Evolutionary conservation across 257 asterid species (phyloP).

Genomic region (Solanum peruvianum): DNA sequence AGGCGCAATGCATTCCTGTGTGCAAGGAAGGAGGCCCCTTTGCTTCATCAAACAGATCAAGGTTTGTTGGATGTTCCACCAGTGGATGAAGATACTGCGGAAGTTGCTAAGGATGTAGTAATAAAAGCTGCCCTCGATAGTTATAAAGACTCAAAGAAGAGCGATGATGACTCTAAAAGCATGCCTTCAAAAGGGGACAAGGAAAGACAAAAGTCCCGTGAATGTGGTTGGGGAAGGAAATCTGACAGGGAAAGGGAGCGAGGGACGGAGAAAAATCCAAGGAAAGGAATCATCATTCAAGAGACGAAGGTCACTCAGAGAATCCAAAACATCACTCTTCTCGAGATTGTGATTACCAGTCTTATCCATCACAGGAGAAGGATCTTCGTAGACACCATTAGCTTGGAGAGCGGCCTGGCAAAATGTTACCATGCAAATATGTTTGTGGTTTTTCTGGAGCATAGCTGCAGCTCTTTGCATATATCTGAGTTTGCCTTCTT

Average conservation of each 20-base stretch:
- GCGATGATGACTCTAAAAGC: conserved; percentile 40
- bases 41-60: conserved; percentile 49
- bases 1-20: conserved; percentile 71
- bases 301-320: conserved; percentile 57
- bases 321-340: conserved; percentile 60
- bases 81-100: conserved; percentile 33
- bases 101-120: conserved; percentile 39
- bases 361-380: conserved; percentile 56
- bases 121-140: conserved; percentile 35
- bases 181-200: conserved; percentile 21
- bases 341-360: conserved; percentile 61
- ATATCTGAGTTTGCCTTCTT: neutral
- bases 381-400: conserved; percentile 61
- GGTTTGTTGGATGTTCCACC: conserved; percentile 19
- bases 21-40: conserved; percentile 79
- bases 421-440: neutral
- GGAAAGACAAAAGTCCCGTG: conserved; percentile 52
- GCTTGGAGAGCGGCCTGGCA: conserved; percentile 6
- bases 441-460: neutral
- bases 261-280: conserved; percentile 48
- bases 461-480: neutral
- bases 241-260: conserved; percentile 60
- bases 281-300: conserved; percentile 60
- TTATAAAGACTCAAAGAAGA: conserved; percentile 46
- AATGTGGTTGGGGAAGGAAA: conserved; percentile 55